Evolutionary conservation across 2,329 filamentous ascomycete species (phyloP).

Genomic region (Fusarium sp.): DNA sequence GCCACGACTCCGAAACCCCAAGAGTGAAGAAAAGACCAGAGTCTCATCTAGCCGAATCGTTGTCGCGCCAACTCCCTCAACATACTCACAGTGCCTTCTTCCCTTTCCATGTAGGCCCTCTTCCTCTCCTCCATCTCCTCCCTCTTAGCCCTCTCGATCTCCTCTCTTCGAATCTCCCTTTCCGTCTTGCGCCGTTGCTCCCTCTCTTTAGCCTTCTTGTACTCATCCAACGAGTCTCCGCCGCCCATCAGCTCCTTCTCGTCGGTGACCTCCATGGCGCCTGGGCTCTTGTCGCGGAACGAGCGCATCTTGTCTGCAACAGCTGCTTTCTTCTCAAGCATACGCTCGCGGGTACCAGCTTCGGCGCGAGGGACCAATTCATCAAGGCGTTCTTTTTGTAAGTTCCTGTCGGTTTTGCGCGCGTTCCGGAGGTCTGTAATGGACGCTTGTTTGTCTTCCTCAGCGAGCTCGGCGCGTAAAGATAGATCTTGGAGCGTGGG

Average conservation of each 20-base stretch:
- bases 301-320: constrained; percentile 77
- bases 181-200: constrained; percentile 83
- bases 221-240: constrained; percentile 72
- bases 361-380: constrained; percentile 87
- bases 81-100: constrained; percentile 87
- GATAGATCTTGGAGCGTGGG: constrained; percentile 81
- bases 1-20: not conserved
- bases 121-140: constrained; percentile 86
- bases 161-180: constrained; percentile 84
- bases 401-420: constrained; percentile 72
- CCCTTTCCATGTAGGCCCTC: constrained; percentile 76
- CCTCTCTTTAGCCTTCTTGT: constrained; percentile 74
- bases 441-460: constrained; percentile 64
- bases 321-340: constrained; percentile 85
- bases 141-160: constrained; percentile 77
- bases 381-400: constrained; percentile 79
- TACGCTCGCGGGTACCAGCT: constrained; percentile 82
- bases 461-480: constrained; percentile 63
- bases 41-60: constrained; percentile 72
- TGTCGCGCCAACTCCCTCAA: constrained; percentile 82
- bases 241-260: constrained; percentile 85
- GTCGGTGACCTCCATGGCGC: constrained; percentile 62
- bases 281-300: constrained; percentile 77
- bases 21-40: not conserved
- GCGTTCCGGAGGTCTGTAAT: constrained; percentile 68